Base-by-base conservation (phyloP, 2,329 filamentous ascomycete species). In the Cladosporium sp. region DNA sequence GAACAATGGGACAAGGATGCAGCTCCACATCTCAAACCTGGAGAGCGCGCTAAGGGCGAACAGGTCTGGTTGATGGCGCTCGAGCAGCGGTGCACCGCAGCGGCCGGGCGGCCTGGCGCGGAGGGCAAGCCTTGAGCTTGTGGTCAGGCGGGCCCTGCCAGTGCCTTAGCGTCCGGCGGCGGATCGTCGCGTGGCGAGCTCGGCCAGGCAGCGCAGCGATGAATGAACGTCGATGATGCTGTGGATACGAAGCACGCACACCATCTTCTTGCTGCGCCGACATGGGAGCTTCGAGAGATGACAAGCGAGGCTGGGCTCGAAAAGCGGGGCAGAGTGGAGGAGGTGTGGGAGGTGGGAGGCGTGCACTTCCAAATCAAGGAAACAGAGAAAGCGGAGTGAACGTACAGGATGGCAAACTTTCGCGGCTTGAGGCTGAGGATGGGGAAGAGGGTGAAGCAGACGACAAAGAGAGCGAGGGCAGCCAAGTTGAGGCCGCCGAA, bases 351-450 rank as follows among this genome's bases (percentile, higher is more conserved):
- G 30, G 42, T 28, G 36, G 28, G 51, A 43, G 56, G 47, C 39
- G 47, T 37, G 30, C n/a, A 36, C 30, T 39, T 34, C 11, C 49
- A 51, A 25, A 51, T 39, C 49, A 56, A 64, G 34, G 47, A 47
- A 57, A 51, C 51, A 43, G 34, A 51, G 60, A 60, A 59, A 34
- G 30, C 9, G 58, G 56, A 51, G 52, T 66, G 65, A 63, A 93
- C 93, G 89, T 86, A 97, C 94, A 97, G 76, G 65, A 96, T 92
- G 58, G 93, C 92, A 80, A 99, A 97, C 81, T 97, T 99, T 76
- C 89, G 86, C 66, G 93, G 92, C 73, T 84, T 87, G 65, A 91
- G 76, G 65, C 89, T 83, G 66, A 97, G 82, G 61, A 92, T 82
- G 57, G 92, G 92, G 78, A 96, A 93, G 59, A 97, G 81, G 67